Conservation (phyloP, 139 green algal species). For the Cymbomonas tetramitiformis region DNA sequence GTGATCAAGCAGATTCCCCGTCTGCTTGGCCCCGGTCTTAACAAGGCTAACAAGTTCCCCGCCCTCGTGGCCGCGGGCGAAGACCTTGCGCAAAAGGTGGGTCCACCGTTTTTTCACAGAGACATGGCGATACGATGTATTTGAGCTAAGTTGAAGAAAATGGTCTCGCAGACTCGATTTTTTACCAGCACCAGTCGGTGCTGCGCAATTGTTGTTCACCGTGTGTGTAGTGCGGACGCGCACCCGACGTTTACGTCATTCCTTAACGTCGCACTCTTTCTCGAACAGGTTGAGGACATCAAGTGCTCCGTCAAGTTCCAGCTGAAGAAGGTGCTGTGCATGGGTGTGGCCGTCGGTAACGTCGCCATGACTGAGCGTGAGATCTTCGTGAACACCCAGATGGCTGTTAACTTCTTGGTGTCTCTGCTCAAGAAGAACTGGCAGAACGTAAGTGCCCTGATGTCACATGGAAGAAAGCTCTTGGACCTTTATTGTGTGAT, state of each 20-base stretch:
- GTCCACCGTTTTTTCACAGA: too few species aligned
- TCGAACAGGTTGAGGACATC: slow-evolving; percentile 71
- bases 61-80: slow-evolving; percentile 61
- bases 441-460: too few species aligned
- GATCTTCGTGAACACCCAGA: slow-evolving; percentile 67
- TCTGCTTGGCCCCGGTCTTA: slow-evolving; percentile 88
- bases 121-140: too few species aligned
- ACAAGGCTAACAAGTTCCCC: slow-evolving; percentile 99
- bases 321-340: slow-evolving; percentile 99
- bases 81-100: slow-evolving; percentile 70
- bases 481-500: too few species aligned
- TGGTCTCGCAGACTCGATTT: not conserved
- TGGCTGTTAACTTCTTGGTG: slow-evolving; percentile 94
- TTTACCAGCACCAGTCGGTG: not conserved
- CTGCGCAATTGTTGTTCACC: not conserved
- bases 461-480: too few species aligned
- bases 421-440: slow-evolving; percentile 99
- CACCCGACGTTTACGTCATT: too few species aligned
- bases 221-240: too few species aligned
- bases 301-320: slow-evolving; percentile 95
- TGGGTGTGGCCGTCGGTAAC: slow-evolving; percentile 91
- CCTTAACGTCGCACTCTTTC: too few species aligned
- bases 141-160: slow-evolving; percentile 7
- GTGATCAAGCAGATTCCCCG: slow-evolving; percentile 99
- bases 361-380: slow-evolving; percentile 72